These are phyloP conservation scores for Plantago lanceolata DNA, from an alignment of 305 asterid species.

Conservation along the genomic window DNA sequence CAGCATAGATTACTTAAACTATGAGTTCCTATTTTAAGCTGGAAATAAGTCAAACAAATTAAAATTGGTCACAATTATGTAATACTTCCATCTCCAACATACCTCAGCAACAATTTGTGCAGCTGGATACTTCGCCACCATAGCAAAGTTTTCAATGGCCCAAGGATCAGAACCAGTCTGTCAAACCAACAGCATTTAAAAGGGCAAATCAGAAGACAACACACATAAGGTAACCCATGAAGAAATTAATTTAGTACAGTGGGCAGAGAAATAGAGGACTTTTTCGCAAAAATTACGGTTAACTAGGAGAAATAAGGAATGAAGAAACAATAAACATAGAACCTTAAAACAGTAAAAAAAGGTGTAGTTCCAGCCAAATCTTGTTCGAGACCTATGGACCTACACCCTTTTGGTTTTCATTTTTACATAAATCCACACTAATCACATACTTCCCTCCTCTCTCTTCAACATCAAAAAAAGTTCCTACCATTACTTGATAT, in stretches of 20 bases:
- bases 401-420: too few relatives aligned
- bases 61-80: constrained; percentile 13
- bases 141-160: constrained; percentile 81
- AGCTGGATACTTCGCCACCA: constrained; percentile 82
- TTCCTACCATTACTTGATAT: too few relatives aligned
- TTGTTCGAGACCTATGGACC: too few relatives aligned
- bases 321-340: not conserved
- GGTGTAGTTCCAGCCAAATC: too few relatives aligned
- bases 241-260: not conserved
- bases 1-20: constrained; percentile 26
- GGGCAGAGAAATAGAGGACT: not conserved
- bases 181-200: constrained; percentile 23
- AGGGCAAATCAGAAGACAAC: constrained; percentile 15
- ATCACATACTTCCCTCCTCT: too few relatives aligned
- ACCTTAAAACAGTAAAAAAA: too few relatives aligned
- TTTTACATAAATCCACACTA: too few relatives aligned
- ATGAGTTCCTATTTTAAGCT: constrained; percentile 22
- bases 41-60: constrained; percentile 10
- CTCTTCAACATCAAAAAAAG: too few relatives aligned
- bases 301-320: not conserved
- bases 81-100: constrained; percentile 22
- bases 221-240: constrained; percentile 10
- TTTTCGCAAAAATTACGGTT: not conserved
- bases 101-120: constrained; percentile 86
- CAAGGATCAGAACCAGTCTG: constrained; percentile 99